Evolutionary conservation across 805 yeast species (phyloP), one percentile per base, ranked within the genome.

Genomic region (Lipomyces oligophaga): DNA sequence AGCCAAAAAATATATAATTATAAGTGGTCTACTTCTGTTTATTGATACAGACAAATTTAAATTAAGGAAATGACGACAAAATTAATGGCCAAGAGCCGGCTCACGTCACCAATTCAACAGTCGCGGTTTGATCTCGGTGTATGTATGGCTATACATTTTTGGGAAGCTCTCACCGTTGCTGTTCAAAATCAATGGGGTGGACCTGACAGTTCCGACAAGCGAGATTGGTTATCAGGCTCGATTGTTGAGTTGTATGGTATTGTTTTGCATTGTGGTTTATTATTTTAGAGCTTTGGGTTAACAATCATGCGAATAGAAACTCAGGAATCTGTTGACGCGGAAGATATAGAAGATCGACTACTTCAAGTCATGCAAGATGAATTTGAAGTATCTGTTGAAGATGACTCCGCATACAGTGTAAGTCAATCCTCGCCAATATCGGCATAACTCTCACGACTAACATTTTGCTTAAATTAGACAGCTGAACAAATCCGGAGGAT

Each of bases 101-200:
- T 50, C 18, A 26, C 45, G 3, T 36, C 46, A 11, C 36, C 33
- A 10, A 33, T 33, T 57, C 85, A 80, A 57, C 95, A 85, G 65
- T 87, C 85, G 15, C 80, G 84, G 54, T 88, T 93, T 61, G 97
- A 90, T 67, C 74, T 93, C 11, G 98, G 97, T 8, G 89, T 86
- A 1, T 82, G 96, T 25, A 84, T 89, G 95, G 80, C 85, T 28
- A 67, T 93, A n/a, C 79, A 89, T 64, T 74, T 76, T 48, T 93
- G 98, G 98, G 93, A 88, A 49, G 88, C 84, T 20, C 70, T 93
- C 41, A 74, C 77, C 38, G 83, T 85, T 1, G 98, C 98, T 0
- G 97, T 93, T 7, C 94, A 79, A 4, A 87, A 85, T 63, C 71
- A 74, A 25, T 93, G 98, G 97, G 99, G 98, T 49, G 99, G 98